Evolutionary conservation across 495 filamentous ascomycete genomes (phyloP), one percentile per base, ranked within the genome.

Genomic region (Penicillium atrosanguineum): DNA sequence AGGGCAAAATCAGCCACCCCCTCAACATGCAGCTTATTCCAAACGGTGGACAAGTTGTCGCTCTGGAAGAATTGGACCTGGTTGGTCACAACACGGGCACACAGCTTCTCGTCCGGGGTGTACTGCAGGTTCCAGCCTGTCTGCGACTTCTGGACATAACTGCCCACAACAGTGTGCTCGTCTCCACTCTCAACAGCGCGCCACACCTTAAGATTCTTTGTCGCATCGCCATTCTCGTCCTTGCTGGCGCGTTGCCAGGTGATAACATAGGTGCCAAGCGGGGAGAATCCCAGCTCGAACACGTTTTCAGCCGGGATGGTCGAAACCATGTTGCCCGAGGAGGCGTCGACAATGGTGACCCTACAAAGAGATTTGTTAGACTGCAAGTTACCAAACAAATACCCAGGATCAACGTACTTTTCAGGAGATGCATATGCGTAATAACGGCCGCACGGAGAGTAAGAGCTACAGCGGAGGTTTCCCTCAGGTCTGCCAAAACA

Each of bases 101-200:
- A 98, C 65, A 87, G 89, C 60, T 79, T 77, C 80, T 98, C 94
- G 68, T 98, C 94, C 53, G 82, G 80, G 26, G 91, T 96, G 68
- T 97, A 98, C 71, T 97, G 95, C 67, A 97, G 78, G 73, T 96
- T 97, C 94, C 93, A 98, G 65, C 91, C 90, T 16, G 89, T 91
- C 76, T 92, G 89, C 49, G 83, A 87, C 75, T 96, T 96, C 71
- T 98, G 93, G 59, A 98, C 94, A 64, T 91, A 98, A 56, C 81
- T 77, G 53, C 91, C 91, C 31, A 96, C 81, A n/a, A 90, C 81
- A 62, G 82, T 72, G 61, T 87, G 84, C 61, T 90, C 86, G 34
- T 73, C 72, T 50, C 64, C 72, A 42, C 64, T 72, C 45, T 72
- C 86, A 46, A 87, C 68, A 31, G 87, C 88, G 64, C 83, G 82